Evolutionary conservation across 225 moss, liverwort and hornwort genomes (phyloP), one percentile per base, ranked within the genome.

Genomic region (Antitrichia curtipendula): DNA sequence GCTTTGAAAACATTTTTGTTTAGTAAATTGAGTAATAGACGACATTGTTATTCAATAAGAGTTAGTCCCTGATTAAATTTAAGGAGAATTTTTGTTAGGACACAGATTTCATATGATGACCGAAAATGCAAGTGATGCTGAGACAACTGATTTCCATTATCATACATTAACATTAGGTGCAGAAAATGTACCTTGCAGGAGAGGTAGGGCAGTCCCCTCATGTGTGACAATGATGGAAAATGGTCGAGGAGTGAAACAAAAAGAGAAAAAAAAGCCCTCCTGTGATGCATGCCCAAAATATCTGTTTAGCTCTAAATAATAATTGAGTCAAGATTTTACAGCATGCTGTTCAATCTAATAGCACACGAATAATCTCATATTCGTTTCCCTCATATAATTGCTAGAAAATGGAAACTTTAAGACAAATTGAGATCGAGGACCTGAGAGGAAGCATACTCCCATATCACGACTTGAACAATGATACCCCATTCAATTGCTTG

Each of bases 141-240:
- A 86, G 65, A 78, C 36, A 74, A n/a, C 52, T 59, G 36, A 45
- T 53, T 80, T 79, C 72, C 43, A 65, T 7, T 56, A 41, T 41
- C 66, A 63, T 85, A 38, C 22, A 86, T 79, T 13, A 41, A 34
- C 45, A 83, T 73, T 32, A 83, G 65, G 80, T 78, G 62, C 64
- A 47, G 83, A 71, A 58, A 43, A 20, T 47, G 76, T 90, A 94
- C 92, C 92, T 94, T 94, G 91, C 89, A 92, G 53, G 86, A 28
- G 77, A 94, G 85, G 85, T 94, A 94, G 54, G 94, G 89, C 65
- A 88, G 76, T 76, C n/a, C 63, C 47, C 81, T 87, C 91, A 94
- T 75, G 87, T 88, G 65, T 63, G 88, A 87, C 80, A 88, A 76
- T 36, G 91, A 72, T 87, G 94, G 91, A 83, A 91, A 94, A 87